Percentiles rank a stretch among this genome's conserved stretches.
These are phyloP conservation scores for Saturnispora kantuleensis DNA, from an alignment of 805 yeast species.

Conservation along the genomic window DNA sequence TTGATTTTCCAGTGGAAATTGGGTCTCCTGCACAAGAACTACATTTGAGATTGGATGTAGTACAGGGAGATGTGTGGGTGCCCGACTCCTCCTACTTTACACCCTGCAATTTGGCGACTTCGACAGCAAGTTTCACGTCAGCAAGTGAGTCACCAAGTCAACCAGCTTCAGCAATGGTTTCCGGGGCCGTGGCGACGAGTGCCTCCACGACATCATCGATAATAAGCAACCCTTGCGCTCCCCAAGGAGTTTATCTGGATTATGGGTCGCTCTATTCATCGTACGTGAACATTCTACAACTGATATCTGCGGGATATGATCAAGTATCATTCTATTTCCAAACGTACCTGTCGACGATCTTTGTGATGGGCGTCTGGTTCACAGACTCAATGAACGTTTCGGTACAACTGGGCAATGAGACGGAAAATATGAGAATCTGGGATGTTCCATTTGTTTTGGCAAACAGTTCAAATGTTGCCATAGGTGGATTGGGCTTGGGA, in stretches of 20 bases:
- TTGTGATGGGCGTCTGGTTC: slow-evolving; percentile 19
- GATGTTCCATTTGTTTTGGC: slow-evolving; percentile 29
- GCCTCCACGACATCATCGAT: background rate
- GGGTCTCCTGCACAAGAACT: slow-evolving; percentile 21
- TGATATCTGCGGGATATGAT: slow-evolving; percentile 10
- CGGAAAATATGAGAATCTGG: slow-evolving; percentile 13
- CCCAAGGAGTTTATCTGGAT: slow-evolving; percentile 19
- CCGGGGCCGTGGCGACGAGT: too few species aligned
- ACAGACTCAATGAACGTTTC: slow-evolving; percentile 18
- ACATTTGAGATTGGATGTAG: slow-evolving; percentile 23
- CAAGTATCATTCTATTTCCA: slow-evolving; percentile 12
- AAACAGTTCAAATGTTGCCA: slow-evolving; percentile 27
- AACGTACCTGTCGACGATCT: slow-evolving; percentile 17
- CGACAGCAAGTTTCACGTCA: background rate
- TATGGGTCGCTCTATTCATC: slow-evolving; percentile 13
- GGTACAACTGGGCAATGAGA: background rate
- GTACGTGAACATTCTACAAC: slow-evolving; percentile 8
- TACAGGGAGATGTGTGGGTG: slow-evolving; percentile 24
- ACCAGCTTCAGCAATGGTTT: background rate
- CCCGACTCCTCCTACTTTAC: slow-evolving; percentile 14
- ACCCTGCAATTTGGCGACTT: background rate
- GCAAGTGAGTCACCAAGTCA: background rate
- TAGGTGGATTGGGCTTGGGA: slow-evolving; percentile 42
- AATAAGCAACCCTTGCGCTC: slow-evolving; percentile 16
- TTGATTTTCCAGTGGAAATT: slow-evolving; percentile 18